Evolutionary conservation across 169 alveolate genomes (phyloP).

Genomic region (Eimeria zaria): DNA sequence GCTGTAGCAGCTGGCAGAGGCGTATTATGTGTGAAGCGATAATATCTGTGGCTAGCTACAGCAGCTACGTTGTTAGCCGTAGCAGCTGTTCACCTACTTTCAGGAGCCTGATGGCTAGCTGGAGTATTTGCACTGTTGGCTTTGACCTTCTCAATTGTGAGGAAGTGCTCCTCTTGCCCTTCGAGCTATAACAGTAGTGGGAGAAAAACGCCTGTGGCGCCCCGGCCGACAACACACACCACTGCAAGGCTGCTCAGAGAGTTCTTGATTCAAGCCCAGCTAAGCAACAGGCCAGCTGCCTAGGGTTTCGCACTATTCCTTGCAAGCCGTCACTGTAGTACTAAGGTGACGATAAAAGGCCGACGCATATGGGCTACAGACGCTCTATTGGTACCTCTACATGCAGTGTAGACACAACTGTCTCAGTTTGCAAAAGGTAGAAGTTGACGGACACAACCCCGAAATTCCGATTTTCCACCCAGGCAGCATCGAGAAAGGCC

Average conservation of each 20-base stretch:
- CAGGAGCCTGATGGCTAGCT: not conserved
- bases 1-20: constrained; percentile 9
- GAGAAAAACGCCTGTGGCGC: not conserved
- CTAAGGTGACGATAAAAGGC: not conserved
- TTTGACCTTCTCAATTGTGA: not conserved
- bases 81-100: not conserved
- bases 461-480: not conserved
- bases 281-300: not conserved
- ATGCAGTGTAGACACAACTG: not conserved
- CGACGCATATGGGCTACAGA: not conserved
- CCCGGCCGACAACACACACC: not conserved
- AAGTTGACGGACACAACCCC: not conserved
- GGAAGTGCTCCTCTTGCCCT: constrained; percentile 31
- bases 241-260: not conserved
- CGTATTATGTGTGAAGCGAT: not conserved
- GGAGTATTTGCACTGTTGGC: not conserved
- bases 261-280: not conserved
- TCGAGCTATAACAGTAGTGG: not conserved
- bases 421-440: not conserved
- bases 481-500: not conserved
- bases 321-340: not conserved
- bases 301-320: not conserved
- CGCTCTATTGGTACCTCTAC: not conserved
- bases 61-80: not conserved
- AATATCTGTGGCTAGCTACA: not conserved